Base-by-base conservation (phyloP, 306 rosid genomes). In the Prunus armeniaca region DNA sequence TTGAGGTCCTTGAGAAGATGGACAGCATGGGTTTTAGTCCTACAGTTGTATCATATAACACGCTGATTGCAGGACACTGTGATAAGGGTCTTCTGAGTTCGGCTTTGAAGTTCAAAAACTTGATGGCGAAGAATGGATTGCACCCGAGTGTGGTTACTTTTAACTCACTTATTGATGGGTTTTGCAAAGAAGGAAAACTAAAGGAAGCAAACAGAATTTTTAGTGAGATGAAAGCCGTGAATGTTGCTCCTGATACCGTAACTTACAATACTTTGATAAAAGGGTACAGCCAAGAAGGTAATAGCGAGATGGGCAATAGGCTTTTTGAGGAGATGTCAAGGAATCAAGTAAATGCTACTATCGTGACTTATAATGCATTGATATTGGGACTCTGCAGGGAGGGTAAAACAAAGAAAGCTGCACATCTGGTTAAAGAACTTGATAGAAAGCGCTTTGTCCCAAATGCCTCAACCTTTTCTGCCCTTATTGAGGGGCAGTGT, bases 351-450 rank as follows among this genome's bases (percentile, higher is more conserved):
- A n/a, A n/a, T n/a, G n/a, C n/a, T n/a, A n/a, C n/a, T n/a, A n/a
- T n/a, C n/a, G n/a, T n/a, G n/a, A n/a, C n/a, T n/a, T n/a, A 87
- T 75, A 94, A 91, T 78, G 91, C 91, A 11, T 84, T 90, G 91
- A 91, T 91, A 81, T 82, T 89, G 83, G 97, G 97, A 61, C 76
- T 88, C n/a, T 95, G 96, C 79, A 95, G 86, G 83, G 88, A 84
- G 65, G 98, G 96, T 38, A 91, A 89, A 78, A 90, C 98, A 28
- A 88, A 84, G 84, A 95, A 92, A 54, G 96, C 97, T 68, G 97
- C 92, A 17, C 82, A 69, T 83, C 61, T 92, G 73, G 86, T 95
- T 72, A 88, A 80, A 78, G 91, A 90, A 73, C 89, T 90, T 70
- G 92, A 91, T 47, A 74, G 79, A 79, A 80, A 85, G 82, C 89